Evolutionary conservation across 2,329 filamentous ascomycete species (phyloP), one percentile per base, ranked within the genome.

Genomic region (Exophiala dermatitidis): DNA sequence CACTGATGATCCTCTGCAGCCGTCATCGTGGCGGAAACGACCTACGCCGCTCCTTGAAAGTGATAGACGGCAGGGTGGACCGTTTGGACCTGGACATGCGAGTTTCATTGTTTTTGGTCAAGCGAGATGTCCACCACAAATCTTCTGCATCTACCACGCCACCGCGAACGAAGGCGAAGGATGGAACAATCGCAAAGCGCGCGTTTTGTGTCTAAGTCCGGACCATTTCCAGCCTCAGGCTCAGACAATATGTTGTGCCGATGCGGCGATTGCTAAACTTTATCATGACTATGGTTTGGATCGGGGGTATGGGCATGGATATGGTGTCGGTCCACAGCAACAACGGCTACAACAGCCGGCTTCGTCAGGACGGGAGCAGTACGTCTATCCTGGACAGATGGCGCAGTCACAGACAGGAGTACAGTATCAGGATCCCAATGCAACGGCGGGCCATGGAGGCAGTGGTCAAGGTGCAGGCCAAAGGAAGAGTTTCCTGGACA

Each of bases 81-180:
- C 61, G 2, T 62, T 60, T 52, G 60, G 61, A n/a, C 61, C 61
- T 1, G 61, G 60, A 0, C 60, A 63, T 38, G 61, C 60, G 5
- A 58, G 54, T 26, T 63, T 63, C 51, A 52, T 63, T n/a, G 19
- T 37, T 19, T 52, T 49, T 4, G 33, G 33, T 34, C 33, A 6
- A 34, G 5, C 5, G 5, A 2, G 6, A 34, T 6, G 42, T 19
- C 44, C 53, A 34, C 48, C 47, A 8, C 42, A 44, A 5, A 52
- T 61, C n/a, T 60, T 55, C 32, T 63, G 61, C 46, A 57, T 63
- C 26, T 63, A 61, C 40, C 61, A 63, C 46, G 61, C 56, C 4
- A 63, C 61, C 1, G 61, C 57, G 42, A 45, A 50, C 1, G 43
- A 52, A 4, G 57, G 51, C 4, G 52, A 63, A 32, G 60, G 60